Base-by-base conservation (phyloP, 257 asterid genomes). In the Ocimum tenuiflorum region DNA sequence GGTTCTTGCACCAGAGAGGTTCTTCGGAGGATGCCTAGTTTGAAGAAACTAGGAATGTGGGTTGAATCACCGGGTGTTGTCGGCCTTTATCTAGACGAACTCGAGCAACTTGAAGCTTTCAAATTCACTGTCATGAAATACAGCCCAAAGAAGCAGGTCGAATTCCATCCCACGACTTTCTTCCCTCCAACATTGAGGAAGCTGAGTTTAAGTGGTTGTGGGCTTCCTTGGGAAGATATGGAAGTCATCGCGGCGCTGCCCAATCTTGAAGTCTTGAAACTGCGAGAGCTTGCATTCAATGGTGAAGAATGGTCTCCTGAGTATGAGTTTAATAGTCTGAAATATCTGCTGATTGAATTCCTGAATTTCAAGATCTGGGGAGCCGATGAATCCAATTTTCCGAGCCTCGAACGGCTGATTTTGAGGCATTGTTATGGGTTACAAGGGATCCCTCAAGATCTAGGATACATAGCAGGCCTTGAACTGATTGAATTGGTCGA, bases 181-280 rank as follows among this genome's bases (percentile, higher is more conserved):
- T 68, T 73, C 61, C 82, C 75, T 0, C 1, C 2, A n/a, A 11
- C 47, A 0, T 57, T 77, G 23, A 68, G n/a, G 31, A 68, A 56
- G 66, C 46, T 77, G 49, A 62, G 14, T 36, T 35, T 72, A 35
- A 22, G 63, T 43, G 78, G 75, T 0, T 29, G 66, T 24, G 60
- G 56, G 6, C 9, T 76, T 17, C 72, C 71, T 3, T 72, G 78
- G 81, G 74, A 76, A 29, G 56, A 72, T 0, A 77, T 77, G 72
- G 14, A 41, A 27, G 46, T 62, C 15, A 24, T 72, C 6, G 73
- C 46, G 2, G 2, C 14, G 6, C 14, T 72, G 51, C 72, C 67
- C 1, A 13, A 3, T 36, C 81, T 77, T 12, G 62, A 72, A 20
- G 69, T 56, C 5, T 63, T 76, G 18, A 68, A 68, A 33, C 68